Evolutionary conservation across 73 alveolate species (phyloP), one percentile per base, ranked within the genome.

Genomic region (Tetrahymena elliotti): DNA sequence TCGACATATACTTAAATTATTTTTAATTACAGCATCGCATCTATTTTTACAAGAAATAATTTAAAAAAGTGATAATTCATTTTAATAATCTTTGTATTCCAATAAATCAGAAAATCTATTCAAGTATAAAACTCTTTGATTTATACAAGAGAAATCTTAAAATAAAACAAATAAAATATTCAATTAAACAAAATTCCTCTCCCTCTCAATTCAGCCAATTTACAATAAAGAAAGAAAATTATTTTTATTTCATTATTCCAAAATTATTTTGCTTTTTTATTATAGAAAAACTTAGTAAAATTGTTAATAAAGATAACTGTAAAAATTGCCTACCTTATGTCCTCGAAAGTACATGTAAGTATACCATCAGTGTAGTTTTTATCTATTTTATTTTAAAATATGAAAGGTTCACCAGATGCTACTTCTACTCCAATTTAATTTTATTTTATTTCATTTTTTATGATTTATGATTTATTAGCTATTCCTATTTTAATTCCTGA

Each of bases 281-380:
- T 38, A 38, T 7, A 38, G 5, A 38, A 38, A 38, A 7, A 38
- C 5, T 7, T 38, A 38, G 10, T 38, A 7, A 7, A 7, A 10
- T 5, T 7, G 5, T 38, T 38, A 10, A 38, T 5, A 10, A 7
- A 38, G 52, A 38, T 38, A 38, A 10, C 5, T 38, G 5, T 7
- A 38, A 7, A 7, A 12, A 12, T 47, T 18, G 13, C 31, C 20
- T 3, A 68, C 88, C 88, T 68, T 68, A 94, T 84, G 88, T 94
- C 52, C 94, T 97, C 84, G 52, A 40, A 94, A 16, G 98, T 97
- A 35, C 94, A 83, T 0, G 98, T 96, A n/a, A 97, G 84, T n/a
- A 97, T 95, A 20, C 99, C 98, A 94, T 97, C 95, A 39, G 97
- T 97, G 54, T 53, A 95, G 52, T 97, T 97, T 82, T 97, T 40